Conservation (phyloP, 106 monocot species). For the Phalaenopsis equestris region DNA sequence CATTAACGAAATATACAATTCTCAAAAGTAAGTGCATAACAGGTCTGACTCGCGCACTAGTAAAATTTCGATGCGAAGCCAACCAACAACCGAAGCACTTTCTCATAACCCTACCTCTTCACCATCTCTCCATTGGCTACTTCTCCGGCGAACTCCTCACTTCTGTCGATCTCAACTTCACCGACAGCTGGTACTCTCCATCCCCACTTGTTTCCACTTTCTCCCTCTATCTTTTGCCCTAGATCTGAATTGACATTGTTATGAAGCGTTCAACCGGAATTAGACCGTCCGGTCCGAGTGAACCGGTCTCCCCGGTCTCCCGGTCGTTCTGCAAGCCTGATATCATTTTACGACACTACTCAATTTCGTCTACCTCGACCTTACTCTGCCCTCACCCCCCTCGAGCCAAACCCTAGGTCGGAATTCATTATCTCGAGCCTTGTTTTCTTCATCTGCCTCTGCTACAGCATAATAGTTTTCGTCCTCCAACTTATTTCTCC, state of each 20-base stretch:
- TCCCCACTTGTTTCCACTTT: background rate
- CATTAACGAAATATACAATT: slow-evolving; percentile 1
- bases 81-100: background rate
- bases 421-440: background rate
- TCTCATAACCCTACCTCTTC: background rate
- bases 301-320: background rate
- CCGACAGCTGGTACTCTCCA: background rate
- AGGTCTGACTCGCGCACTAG: background rate
- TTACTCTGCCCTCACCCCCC: background rate
- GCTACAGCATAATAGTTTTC: background rate
- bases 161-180: background rate
- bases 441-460: background rate
- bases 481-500: background rate
- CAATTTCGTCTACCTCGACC: background rate
- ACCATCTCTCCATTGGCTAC: background rate
- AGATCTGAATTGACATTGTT: background rate
- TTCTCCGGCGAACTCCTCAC: background rate
- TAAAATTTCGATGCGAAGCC: background rate
- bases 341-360: background rate
- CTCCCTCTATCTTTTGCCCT: background rate
- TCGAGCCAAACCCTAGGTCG: background rate
- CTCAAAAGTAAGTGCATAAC: background rate
- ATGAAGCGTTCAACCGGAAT: background rate
- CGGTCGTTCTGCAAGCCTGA: background rate
- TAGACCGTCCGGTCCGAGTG: slow-evolving; percentile 4